Conservation (phyloP, 768 basidiomycete species). For the Calocybe gangraenosa region DNA sequence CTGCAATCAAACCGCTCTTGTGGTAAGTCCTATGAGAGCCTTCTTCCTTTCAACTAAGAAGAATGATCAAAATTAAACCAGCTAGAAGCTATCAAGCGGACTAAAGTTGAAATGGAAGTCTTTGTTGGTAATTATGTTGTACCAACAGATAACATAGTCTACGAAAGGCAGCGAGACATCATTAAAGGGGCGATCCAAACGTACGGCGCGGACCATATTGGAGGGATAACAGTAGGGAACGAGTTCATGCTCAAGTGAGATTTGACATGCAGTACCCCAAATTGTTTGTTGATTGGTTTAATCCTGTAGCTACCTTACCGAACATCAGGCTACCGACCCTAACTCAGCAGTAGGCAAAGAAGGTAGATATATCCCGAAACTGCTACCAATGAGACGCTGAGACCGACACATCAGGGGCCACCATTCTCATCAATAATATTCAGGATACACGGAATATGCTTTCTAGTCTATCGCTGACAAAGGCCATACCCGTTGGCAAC, state of each 20-base stretch:
- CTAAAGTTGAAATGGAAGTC: conserved; percentile 83
- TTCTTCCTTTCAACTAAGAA: not conserved
- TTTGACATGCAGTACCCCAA: not conserved
- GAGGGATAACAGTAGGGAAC: conserved; percentile 87
- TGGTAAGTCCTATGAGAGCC: conserved; percentile 45
- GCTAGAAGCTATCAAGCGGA: conserved; percentile 86
- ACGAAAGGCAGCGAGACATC: conserved; percentile 61
- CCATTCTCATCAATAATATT: conserved; percentile 59
- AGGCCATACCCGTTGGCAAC: conserved; percentile 69
- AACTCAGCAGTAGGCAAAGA: conserved; percentile 53
- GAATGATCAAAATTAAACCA: conserved; percentile 18
- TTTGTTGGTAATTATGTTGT: conserved; percentile 67
- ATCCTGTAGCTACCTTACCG: conserved; percentile 54
- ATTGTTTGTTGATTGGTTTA: not conserved
- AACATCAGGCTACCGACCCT: conserved; percentile 43
- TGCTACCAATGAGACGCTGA: not conserved
- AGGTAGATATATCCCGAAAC: conserved; percentile 17
- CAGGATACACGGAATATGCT: conserved; percentile 57
- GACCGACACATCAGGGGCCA: conserved; percentile 41
- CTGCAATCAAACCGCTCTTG: conserved; percentile 77
- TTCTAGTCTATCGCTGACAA: conserved; percentile 48
- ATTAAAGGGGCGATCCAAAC: conserved; percentile 66
- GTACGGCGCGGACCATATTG: conserved; percentile 73
- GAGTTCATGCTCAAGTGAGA: conserved; percentile 79
- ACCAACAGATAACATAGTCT: conserved; percentile 58